Evolutionary conservation across 176 grass and related monocot genomes (phyloP), one percentile per base, ranked within the genome.

Genomic region (Olyra latifolia): DNA sequence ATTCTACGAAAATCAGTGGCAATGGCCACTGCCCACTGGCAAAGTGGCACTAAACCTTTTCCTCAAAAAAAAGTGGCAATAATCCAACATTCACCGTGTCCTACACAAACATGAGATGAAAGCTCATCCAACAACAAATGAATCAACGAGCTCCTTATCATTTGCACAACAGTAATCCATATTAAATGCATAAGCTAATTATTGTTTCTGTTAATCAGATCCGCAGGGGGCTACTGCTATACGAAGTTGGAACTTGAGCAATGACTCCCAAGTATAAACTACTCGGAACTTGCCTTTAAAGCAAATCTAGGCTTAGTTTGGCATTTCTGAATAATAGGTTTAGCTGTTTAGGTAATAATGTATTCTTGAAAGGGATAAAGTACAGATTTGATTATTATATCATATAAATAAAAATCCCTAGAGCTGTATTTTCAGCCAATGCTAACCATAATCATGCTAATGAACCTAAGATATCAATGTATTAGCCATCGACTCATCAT

Each of bases 381-480:
- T 68, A 45, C 48, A 68, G 38, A 58, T 25, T 75, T 69, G 62
- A 4, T 52, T 40, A 75, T 81, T 75, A 50, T 39, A 67, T 60
- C 47, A 35, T 25, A 43, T 70, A 17, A 79, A 56, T 47, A 13
- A 14, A 74, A 69, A 81, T 29, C 35, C 7, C 30, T 54, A 46
- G 10, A 29, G 11, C 20, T 72, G 22, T 25, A 49, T 72, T 17
- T 46, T 82, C 20, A 10, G 7, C 30, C n/a, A 49, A 52, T 82
- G 57, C 5, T 82, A 41, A 15, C 50, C 4, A 82, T 28, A 75
- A 10, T 52, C 8, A 50, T 68, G 70, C 48, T 60, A 47, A 69
- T 81, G 71, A 68, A 75, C 60, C 39, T 39, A 66, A 80, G 58
- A 61, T 48, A 17, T 54, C 24, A 22, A 43, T 80, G 49, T 41